Base-by-base conservation (phyloP, 257 asterid species). In the Capsicum rhomboideum region DNA sequence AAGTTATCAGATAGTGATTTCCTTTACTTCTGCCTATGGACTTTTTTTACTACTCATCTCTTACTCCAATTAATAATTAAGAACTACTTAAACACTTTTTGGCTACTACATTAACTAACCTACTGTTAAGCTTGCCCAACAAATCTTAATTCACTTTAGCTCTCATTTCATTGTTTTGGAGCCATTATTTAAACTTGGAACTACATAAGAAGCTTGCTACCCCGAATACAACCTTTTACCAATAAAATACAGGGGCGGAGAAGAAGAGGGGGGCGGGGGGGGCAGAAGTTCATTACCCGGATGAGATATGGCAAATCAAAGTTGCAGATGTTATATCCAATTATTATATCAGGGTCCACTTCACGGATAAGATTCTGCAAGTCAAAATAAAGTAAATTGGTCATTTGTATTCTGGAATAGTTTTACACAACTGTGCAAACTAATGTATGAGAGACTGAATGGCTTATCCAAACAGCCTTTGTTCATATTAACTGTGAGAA, bases 241-340 rank as follows among this genome's bases (percentile, higher is more conserved):
- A 34, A 34, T 10, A 68, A 37, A 68, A 68, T 28, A n/a, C n/a
- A n/a, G n/a, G n/a, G n/a, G n/a, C n/a, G n/a, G n/a, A n/a, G n/a
- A n/a, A n/a, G n/a, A n/a, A n/a, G n/a, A n/a, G n/a, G n/a, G n/a
- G n/a, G n/a, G n/a, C n/a, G n/a, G n/a, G 12, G 46, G 14, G 8
- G 37, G 31, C 67, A 18, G 49, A 68, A 67, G 50, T 37, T 53
- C 64, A 75, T 61, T 80, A 95, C 98, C 98, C 95, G 95, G 87
- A 97, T 97, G 86, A 97, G 98, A 89, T 97, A 97, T 44, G 99
- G 99, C 86, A 97, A 85, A 91, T 95, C 99, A 87, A 97, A 97
- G 85, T 97, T 97, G 93, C 99, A 97, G 83, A 97, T 97, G 89
- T 97, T 97, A 88, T 97, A 97, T 78, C 99, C 99, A 90, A 97